Conservation (phyloP, 768 basidiomycete genomes). For the Tulasnella sp. region DNA sequence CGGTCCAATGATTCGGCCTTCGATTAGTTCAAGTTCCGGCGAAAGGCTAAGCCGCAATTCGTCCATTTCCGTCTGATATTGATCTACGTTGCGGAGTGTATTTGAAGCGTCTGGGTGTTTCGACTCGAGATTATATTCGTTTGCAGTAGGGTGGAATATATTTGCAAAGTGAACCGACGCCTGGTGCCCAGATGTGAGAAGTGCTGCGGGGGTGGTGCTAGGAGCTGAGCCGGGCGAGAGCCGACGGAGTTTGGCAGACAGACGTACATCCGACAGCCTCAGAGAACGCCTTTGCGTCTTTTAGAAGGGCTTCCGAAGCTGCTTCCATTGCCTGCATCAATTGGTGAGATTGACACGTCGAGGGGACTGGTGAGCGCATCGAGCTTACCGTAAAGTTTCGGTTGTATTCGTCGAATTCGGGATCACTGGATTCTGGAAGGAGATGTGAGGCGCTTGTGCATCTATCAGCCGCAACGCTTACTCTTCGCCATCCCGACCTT, state of each 20-base stretch:
- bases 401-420: conserved; percentile 85
- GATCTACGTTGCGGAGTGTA: conserved; percentile 72
- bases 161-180: conserved; percentile 61
- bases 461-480: conserved; percentile 36
- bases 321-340: conserved; percentile 54
- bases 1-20: conserved; percentile 77
- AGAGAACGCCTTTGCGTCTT: conserved; percentile 83
- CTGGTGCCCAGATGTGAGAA: conserved; percentile 62
- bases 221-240: neutral
- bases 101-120: conserved; percentile 74
- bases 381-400: conserved; percentile 55
- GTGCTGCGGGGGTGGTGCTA: conserved; percentile 41
- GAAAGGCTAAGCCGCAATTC: conserved; percentile 72
- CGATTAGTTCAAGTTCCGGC: conserved; percentile 93
- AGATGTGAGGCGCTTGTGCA: neutral
- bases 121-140: conserved; percentile 73
- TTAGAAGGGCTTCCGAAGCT: conserved; percentile 82
- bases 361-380: neutral
- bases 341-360: neutral
- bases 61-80: conserved; percentile 70
- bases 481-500: conserved; percentile 93
- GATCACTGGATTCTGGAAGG: conserved; percentile 67
- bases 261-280: conserved; percentile 72
- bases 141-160: conserved; percentile 60
- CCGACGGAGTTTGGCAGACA: conserved; percentile 2